Percentiles rank a stretch among this genome's conserved stretches.
Evolutionary conservation across 1,139 yeast genomes (phyloP).

Genomic region (Nakaseomyces sp.): DNA sequence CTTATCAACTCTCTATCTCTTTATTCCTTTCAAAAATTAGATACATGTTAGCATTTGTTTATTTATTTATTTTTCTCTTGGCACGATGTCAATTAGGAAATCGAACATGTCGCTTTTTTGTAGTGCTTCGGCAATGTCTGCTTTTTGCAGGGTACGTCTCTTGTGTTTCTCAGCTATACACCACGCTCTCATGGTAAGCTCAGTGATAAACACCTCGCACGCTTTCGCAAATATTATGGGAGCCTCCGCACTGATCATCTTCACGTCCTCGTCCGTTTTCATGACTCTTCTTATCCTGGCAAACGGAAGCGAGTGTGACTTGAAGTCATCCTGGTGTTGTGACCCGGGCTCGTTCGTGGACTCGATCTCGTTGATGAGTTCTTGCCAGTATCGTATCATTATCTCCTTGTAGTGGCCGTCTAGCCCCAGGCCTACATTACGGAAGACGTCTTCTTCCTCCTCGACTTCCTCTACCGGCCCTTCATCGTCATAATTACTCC

Average conservation of each 20-base stretch:
- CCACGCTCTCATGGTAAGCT: conserved; percentile 97
- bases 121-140: conserved; percentile 91
- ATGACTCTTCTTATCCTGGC: conserved; percentile 89
- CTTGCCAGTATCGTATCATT: conserved; percentile 97
- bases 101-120: conserved; percentile 96
- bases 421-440: conserved; percentile 90
- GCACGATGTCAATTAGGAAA: conserved; percentile 89
- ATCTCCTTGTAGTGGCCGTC: conserved; percentile 72
- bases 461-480: conserved; percentile 19
- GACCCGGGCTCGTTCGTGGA: conserved; percentile 29
- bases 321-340: conserved; percentile 49
- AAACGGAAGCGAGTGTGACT: conserved; percentile 85
- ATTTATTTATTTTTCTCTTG: conserved; percentile 33
- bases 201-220: conserved; percentile 93
- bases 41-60: no score
- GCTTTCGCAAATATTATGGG: conserved; percentile 96
- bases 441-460: conserved; percentile 59
- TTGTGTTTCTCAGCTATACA: conserved; percentile 95
- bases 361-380: conserved; percentile 82
- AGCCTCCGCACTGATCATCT: conserved; percentile 97
- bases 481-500: not conserved
- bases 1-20: no score
- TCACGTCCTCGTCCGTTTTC: conserved; percentile 96
- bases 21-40: no score
- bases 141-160: conserved; percentile 83